A percentile compares a stretch with the other conserved stretches of the same genome.
Evolutionary conservation across 2,329 filamentous ascomycete genomes (phyloP).

Genomic region (Stenocarpella maydis): DNA sequence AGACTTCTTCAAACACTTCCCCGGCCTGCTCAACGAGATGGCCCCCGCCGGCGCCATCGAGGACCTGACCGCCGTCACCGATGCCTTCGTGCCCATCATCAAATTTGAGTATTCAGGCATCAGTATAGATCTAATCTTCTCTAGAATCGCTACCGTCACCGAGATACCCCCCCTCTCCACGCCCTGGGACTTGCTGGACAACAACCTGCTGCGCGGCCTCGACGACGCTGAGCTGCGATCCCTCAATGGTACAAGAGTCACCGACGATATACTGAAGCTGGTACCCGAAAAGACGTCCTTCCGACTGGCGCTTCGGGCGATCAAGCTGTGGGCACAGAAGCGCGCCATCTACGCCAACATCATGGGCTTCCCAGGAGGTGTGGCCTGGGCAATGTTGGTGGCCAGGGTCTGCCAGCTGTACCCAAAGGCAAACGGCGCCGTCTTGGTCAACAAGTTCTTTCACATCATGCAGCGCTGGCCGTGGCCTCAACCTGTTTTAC

Average conservation of each 20-base stretch:
- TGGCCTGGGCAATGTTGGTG: conserved; percentile 98
- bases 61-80: conserved; percentile 84
- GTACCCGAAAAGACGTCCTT: conserved; percentile 93
- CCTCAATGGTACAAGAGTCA: conserved; percentile 93
- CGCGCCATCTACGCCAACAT: conserved; percentile 96
- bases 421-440: conserved; percentile 87
- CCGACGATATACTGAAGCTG: conserved; percentile 86
- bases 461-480: conserved; percentile 88
- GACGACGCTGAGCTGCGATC: conserved; percentile 88
- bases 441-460: conserved; percentile 94
- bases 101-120: conserved; percentile 92
- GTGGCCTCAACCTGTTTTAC: conserved; percentile 91
- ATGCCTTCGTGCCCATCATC: conserved; percentile 96
- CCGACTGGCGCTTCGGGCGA: conserved; percentile 84
- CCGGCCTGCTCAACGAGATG: conserved; percentile 79
- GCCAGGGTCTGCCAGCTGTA: conserved; percentile 96
- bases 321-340: conserved; percentile 95
- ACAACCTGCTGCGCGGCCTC: conserved; percentile 82
- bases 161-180: conserved; percentile 68
- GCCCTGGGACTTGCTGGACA: conserved; percentile 73
- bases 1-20: conserved; percentile 92
- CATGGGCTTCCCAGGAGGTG: conserved; percentile 94
- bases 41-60: conserved; percentile 81
- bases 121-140: conserved; percentile 94
- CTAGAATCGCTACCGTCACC: conserved; percentile 73